Conservation (phyloP, 805 yeast species). For the Sugiyamaella qingdaonensis region DNA sequence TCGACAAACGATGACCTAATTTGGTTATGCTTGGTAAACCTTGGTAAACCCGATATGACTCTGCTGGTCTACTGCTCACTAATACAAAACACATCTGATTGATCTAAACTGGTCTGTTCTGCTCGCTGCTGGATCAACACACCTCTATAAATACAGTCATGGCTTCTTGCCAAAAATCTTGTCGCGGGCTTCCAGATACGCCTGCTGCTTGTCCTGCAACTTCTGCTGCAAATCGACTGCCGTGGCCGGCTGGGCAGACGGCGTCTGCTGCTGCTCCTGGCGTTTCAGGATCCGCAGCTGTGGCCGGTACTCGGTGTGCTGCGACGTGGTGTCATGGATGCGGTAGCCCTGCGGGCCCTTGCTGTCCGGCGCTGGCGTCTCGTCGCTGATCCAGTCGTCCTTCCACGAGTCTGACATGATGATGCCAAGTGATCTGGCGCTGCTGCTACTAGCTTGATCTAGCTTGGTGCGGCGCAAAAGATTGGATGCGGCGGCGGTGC, state of each 20-base stretch:
- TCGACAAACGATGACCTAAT: no score
- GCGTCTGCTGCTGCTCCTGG: slow-evolving; percentile 1
- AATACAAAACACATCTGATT: no score
- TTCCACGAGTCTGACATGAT: slow-evolving; percentile 4
- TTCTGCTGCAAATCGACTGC: slow-evolving; percentile 5
- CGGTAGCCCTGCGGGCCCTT: slow-evolving; percentile 5
- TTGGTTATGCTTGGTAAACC: no score
- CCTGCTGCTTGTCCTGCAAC: slow-evolving; percentile 11
- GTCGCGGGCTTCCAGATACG: slow-evolving; percentile 14
- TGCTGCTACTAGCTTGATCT: background rate
- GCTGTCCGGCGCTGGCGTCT: background rate
- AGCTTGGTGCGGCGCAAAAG: background rate
- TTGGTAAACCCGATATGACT: no score
- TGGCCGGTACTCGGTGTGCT: slow-evolving; percentile 17
- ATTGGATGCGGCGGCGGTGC: background rate
- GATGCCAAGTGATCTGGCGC: background rate
- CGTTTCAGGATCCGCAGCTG: slow-evolving; percentile 20
- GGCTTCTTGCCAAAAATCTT: slow-evolving; percentile 17
- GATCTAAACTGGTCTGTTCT: no score
- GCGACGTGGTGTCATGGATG: slow-evolving; percentile 14
- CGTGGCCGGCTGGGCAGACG: background rate
- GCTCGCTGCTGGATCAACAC: no score
- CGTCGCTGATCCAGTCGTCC: slow-evolving; percentile 5
- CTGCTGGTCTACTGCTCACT: no score
- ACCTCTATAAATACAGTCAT: no score